Percentiles rank a stretch among this genome's conserved stretches.
Conservation (phyloP, 192 early-diverging fungal species). For the Spizellomyces punctatus region DNA sequence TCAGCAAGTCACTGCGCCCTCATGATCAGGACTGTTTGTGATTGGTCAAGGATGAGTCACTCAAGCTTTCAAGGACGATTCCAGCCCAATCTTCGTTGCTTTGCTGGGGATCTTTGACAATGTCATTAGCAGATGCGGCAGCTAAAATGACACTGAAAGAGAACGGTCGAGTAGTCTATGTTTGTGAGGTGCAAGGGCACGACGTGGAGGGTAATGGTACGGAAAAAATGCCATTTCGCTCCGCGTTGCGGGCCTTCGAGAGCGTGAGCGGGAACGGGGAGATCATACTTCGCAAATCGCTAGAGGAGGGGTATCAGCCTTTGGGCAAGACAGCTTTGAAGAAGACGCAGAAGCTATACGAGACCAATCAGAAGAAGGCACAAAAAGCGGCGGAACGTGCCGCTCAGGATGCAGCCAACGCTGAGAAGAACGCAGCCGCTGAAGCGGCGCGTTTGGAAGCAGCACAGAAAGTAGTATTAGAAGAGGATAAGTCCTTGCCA, state of each 20-base stretch:
- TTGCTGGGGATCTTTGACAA: too few species aligned
- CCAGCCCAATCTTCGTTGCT: too few species aligned
- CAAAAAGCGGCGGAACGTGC: slow-evolving; percentile 47
- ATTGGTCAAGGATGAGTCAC: too few species aligned
- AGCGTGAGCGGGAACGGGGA: slow-evolving; percentile 32
- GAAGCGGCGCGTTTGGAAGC: slow-evolving; percentile 79
- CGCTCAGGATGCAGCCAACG: slow-evolving; percentile 53
- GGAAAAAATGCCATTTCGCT: slow-evolving; percentile 75
- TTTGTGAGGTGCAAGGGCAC: slow-evolving; percentile 83
- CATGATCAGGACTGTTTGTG: too few species aligned
- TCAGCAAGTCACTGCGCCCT: too few species aligned
- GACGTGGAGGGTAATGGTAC: slow-evolving; percentile 81
- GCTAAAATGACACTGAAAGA: background rate
- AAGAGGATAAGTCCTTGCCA: slow-evolving; percentile 72
- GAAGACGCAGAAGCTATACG: slow-evolving; percentile 86
- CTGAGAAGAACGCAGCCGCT: slow-evolving; percentile 51
- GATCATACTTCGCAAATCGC: slow-evolving; percentile 71
- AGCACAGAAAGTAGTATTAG: slow-evolving; percentile 80
- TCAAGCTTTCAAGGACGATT: too few species aligned
- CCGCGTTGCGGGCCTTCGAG: slow-evolving; percentile 72
- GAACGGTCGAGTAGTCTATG: slow-evolving; percentile 45
- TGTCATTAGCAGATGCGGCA: background rate
- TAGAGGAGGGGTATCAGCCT: slow-evolving; percentile 71
- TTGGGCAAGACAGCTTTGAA: slow-evolving; percentile 90
- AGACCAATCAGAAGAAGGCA: slow-evolving; percentile 67